These are phyloP conservation scores for Sporothrix dimorphospora DNA, from an alignment of 2,329 filamentous ascomycete genomes.

Conservation along the genomic window DNA sequence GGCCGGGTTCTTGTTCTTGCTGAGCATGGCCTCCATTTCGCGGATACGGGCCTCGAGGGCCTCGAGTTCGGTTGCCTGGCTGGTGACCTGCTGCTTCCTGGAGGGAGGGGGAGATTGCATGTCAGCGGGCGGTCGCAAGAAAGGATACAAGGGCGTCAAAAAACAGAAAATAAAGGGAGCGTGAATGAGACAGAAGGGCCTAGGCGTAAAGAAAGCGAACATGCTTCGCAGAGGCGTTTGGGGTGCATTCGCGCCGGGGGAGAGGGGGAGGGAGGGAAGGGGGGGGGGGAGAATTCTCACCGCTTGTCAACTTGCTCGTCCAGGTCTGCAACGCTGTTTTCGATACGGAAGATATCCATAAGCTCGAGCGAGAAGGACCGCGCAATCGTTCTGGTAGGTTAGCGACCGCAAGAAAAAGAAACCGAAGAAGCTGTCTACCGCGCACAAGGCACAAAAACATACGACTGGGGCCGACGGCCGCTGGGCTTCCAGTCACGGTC, in stretches of 20 bases:
- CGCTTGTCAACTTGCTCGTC: conserved; percentile 78
- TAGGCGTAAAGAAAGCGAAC: neutral
- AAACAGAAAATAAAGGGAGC: neutral
- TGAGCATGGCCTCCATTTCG: conserved; percentile 81
- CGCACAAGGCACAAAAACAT: conserved; percentile 50
- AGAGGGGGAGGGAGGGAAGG: neutral
- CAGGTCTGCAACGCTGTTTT: conserved; percentile 73
- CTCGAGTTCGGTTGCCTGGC: conserved; percentile 78
- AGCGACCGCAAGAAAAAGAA: neutral
- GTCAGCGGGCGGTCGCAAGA: neutral
- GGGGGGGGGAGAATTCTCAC: conserved; percentile 53
- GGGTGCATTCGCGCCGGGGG: neutral
- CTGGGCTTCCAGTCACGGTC: conserved; percentile 81
- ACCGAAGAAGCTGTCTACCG: neutral
- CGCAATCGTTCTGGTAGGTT: conserved; percentile 72
- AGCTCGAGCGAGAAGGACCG: conserved; percentile 84
- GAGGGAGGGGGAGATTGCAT: conserved; percentile 6
- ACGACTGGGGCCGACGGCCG: conserved; percentile 81
- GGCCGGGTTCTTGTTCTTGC: conserved; percentile 32
- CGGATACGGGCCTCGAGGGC: conserved; percentile 80
- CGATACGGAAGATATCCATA: conserved; percentile 87
- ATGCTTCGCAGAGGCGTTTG: neutral
- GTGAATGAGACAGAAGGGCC: neutral
- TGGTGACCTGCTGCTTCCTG: conserved; percentile 79
- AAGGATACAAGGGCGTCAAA: neutral